Evolutionary conservation across 2,329 filamentous ascomycete species (phyloP).

Genomic region (Nannizziopsis barbatae): DNA sequence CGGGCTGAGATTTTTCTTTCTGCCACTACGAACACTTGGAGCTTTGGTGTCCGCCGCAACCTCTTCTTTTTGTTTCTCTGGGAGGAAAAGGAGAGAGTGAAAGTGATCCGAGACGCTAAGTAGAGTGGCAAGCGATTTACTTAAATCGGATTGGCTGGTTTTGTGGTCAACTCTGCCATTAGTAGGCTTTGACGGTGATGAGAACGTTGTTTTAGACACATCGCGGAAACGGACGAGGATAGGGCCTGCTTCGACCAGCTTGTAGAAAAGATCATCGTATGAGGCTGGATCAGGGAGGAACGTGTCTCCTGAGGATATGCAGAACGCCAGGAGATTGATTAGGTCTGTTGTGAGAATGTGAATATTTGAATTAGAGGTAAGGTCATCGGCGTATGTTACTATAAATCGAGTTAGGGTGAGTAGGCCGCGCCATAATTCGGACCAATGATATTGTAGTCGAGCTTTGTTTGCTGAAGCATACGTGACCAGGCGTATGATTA

Average conservation of each 20-base stretch:
- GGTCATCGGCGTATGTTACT: slow-evolving; percentile 69
- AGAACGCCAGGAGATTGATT: slow-evolving; percentile 71
- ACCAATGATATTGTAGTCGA: slow-evolving; percentile 83
- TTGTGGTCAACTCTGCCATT: slow-evolving; percentile 15
- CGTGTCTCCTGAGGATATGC: slow-evolving; percentile 73
- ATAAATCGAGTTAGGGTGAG: slow-evolving; percentile 83
- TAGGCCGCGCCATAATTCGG: slow-evolving; percentile 82
- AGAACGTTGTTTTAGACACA: slow-evolving; percentile 48
- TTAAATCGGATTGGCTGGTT: slow-evolving; percentile 15
- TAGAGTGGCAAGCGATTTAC: slow-evolving; percentile 39
- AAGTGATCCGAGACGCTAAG: slow-evolving; percentile 74
- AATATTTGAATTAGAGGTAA: slow-evolving; percentile 59
- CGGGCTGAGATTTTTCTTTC: slow-evolving; percentile 58
- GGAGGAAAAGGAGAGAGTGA: slow-evolving; percentile 57
- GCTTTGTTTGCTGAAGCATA: slow-evolving; percentile 73
- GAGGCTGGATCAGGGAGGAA: slow-evolving; percentile 78
- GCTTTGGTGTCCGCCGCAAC: slow-evolving; percentile 21
- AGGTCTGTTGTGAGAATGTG: slow-evolving; percentile 63
- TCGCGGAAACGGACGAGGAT: slow-evolving; percentile 71
- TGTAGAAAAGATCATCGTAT: slow-evolving; percentile 98
- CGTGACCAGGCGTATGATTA: slow-evolving; percentile 71
- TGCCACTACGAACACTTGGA: slow-evolving; percentile 18
- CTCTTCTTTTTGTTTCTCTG: slow-evolving; percentile 41
- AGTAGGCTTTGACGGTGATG: slow-evolving; percentile 1
- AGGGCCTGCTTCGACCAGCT: slow-evolving; percentile 84